A percentile compares a stretch with the other conserved stretches of the same genome.
phyloP scores from a whole-genome alignment of 129 eudicot species.

The Lonicera japonica region DNA sequence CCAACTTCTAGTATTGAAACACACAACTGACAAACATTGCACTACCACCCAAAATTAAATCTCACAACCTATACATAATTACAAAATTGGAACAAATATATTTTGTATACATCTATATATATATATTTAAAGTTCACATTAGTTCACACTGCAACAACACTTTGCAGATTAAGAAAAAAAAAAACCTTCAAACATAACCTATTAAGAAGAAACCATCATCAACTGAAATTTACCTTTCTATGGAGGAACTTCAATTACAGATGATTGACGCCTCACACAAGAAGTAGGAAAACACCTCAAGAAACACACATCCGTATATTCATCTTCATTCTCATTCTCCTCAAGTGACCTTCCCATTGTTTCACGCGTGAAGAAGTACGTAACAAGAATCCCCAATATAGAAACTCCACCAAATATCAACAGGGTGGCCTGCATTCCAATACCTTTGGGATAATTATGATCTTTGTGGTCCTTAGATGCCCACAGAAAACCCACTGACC shows the following conservation, averaged over 20 bases:
- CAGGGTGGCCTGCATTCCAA: conserved; percentile 29
- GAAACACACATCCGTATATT: conserved; percentile 21
- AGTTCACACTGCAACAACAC: too few species aligned
- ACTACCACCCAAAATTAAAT: too few species aligned
- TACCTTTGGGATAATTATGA: conserved; percentile 17
- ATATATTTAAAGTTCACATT: too few species aligned
- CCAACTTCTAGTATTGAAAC: too few species aligned
- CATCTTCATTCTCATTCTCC: conserved; percentile 56
- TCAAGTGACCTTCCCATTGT: conserved; percentile 61
- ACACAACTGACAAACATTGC: too few species aligned
- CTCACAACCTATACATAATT: too few species aligned
- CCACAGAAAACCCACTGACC: conserved; percentile 40
- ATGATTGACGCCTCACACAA: neutral
- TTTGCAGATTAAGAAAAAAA: too few species aligned
- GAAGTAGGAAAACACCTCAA: conserved; percentile 23
- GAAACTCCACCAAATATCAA: conserved; percentile 39
- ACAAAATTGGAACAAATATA: too few species aligned
- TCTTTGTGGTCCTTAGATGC: conserved; percentile 2
- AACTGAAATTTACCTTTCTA: too few species aligned
- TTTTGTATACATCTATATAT: too few species aligned
- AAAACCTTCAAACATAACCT: too few species aligned
- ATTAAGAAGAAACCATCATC: too few species aligned
- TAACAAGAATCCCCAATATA: conserved; percentile 36
- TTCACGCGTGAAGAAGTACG: conserved; percentile 50
- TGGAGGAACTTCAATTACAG: neutral